Base-by-base conservation (phyloP, 352 stramenopile genomes). In the Plasmopara viticola region DNA sequence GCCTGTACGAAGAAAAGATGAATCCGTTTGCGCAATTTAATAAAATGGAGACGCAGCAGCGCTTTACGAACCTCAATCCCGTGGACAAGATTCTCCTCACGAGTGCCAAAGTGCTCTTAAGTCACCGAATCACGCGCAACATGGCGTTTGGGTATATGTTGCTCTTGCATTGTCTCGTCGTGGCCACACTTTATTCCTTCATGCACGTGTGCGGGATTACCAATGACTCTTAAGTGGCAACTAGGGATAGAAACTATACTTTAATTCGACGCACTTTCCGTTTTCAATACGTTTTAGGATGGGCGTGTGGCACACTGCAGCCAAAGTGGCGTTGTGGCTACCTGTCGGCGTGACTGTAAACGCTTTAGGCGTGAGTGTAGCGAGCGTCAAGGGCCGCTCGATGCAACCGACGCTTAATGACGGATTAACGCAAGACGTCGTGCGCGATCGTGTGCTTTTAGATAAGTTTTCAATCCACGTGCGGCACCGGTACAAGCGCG, bases 1-100 rank as follows among this genome's bases (percentile, higher is more conserved):
- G 65, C 42, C 74, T 96, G 72, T 96, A 96, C 70, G 87, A 96
- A 51, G 79, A 90, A 56, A 87, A 90, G 43, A 91, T 96, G 78
- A 95, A 94, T 54, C 87, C 87, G 33, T 96, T 96, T 62, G 81
- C 86, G 46, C 83, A 95, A 54, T 96, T 96, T 60, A 95, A 92
- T 66, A 86, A 90, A 63, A 78, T 89, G 60, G 87, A 96, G 70
- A 81, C 60, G 35, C 82, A 94, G 57, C 82, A 91, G 60, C 89
- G 89, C 42, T 92, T 90, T 53, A 81, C 86, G 55, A 92, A 96
- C 55, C 75, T 96, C 44, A 95, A 90, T 50, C 71, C 87, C 5
- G 79, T 94, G 48, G 87, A 96, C 63, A 95, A 95, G 54, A 94
- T 96, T 56, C 59, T 95, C 48, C 72, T 96, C 35, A 92, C 81